Evolutionary conservation across 805 yeast genomes (phyloP).

Genomic region (Sugiyamaella americana): DNA sequence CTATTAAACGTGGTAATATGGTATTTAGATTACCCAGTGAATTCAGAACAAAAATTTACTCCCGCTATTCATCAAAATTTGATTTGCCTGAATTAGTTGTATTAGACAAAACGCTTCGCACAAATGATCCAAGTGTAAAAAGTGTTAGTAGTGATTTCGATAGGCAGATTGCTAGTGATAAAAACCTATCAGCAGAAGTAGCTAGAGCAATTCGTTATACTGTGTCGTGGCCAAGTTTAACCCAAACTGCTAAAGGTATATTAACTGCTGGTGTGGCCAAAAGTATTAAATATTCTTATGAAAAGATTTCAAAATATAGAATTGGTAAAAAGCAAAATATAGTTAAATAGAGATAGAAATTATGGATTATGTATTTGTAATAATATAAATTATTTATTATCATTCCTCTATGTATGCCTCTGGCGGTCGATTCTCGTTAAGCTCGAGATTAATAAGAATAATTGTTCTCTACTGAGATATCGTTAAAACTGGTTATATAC

Average conservation of each 20-base stretch:
- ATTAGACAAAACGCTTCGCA: neutral
- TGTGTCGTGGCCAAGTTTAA: conserved; percentile 61
- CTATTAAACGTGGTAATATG: conserved; percentile 38
- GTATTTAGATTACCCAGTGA: conserved; percentile 43
- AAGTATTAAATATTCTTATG: conserved; percentile 67
- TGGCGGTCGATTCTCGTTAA: too few species aligned
- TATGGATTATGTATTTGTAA: neutral
- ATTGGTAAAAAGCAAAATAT: conserved; percentile 7
- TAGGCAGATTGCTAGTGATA: conserved; percentile 40
- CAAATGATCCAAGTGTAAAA: neutral
- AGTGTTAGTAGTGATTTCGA: conserved; percentile 34
- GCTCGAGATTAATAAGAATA: too few species aligned
- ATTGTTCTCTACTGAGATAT: too few species aligned
- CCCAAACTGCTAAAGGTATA: conserved; percentile 77
- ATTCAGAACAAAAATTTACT: conserved; percentile 41
- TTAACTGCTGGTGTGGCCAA: conserved; percentile 78
- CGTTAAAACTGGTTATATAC: too few species aligned
- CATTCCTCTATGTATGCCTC: too few species aligned
- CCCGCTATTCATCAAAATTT: conserved; percentile 17
- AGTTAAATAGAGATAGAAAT: neutral
- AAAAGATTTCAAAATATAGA: conserved; percentile 45
- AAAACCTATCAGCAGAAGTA: conserved; percentile 34
- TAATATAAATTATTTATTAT: neutral
- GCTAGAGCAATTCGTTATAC: conserved; percentile 43
- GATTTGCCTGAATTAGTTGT: neutral